Conservation (phyloP, 169 alveolate genomes). For the Eimeria zaria region DNA sequence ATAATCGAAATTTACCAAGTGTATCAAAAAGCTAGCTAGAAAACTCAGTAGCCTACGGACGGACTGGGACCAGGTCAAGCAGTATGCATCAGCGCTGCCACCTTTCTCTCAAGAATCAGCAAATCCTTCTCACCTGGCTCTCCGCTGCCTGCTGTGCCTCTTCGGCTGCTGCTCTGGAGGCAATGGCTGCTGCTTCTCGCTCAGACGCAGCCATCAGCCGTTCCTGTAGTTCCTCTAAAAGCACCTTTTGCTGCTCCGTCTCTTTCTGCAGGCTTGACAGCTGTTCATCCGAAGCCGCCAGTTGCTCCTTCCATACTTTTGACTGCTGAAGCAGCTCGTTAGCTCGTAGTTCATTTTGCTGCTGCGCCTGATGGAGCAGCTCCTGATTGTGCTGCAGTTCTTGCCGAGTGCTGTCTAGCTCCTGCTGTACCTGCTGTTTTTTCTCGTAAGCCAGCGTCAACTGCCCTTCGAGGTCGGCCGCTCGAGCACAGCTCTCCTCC, state of each 20-base stretch:
- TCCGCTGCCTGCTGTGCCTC: slow-evolving; percentile 38
- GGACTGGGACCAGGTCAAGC: not conserved
- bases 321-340: not conserved
- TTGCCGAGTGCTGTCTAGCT: slow-evolving; percentile 7
- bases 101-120: not conserved
- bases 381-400: not conserved
- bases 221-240: slow-evolving; percentile 25
- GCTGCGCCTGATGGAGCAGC: slow-evolving; percentile 8
- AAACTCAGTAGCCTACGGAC: not conserved
- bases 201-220: slow-evolving; percentile 4
- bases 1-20: not conserved
- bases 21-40: not conserved
- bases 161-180: slow-evolving; percentile 58
- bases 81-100: not conserved
- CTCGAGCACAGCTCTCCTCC: slow-evolving; percentile 63
- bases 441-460: slow-evolving; percentile 10
- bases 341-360: not conserved
- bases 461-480: slow-evolving; percentile 45
- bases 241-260: slow-evolving; percentile 39
- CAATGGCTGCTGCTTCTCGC: slow-evolving; percentile 54
- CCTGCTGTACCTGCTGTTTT: not conserved
- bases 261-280: slow-evolving; percentile 12
- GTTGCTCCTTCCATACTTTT: not conserved
- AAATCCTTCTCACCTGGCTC: slow-evolving; percentile 27
- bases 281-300: slow-evolving; percentile 31